Evolutionary conservation across 1,139 yeast species (phyloP), one percentile per base, ranked within the genome.

Genomic region (Taiozyma sp.): DNA sequence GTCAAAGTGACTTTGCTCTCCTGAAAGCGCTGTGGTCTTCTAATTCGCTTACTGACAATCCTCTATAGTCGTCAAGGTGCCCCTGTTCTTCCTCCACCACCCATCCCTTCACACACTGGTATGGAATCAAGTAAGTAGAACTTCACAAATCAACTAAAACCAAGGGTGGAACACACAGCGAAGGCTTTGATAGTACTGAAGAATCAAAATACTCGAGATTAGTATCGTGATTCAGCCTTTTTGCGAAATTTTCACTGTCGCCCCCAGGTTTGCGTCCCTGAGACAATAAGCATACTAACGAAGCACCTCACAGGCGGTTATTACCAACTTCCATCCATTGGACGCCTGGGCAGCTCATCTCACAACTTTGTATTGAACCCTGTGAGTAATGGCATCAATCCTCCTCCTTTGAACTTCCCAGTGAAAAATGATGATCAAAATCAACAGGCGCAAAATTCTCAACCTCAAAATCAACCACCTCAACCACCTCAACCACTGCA

Each of bases 61-160:
- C 6, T 13, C 16, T 16, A 19, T 13, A 65, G 68, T 45, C 67
- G 63, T 48, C 69, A 65, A 57, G 65, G 64, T 14, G 62, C 68
- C 13, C 70, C 68, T 12, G 66, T 66, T 23, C 53, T 65, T 14
- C 68, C 67, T n/a, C 66, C 68, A 24, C 69, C 69, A 12, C 57
- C 60, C 24, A 53, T 58, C 19, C 60, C 61, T 22, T 52, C 58
- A n/a, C 62, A 54, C 48, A 46, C 57, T 23, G 45, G 57, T 13
- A 52, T 57, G 49, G 63, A 60, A 46, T 52, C 61, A 30, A 60
- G 64, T 60, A 54, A 34, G 64, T 56, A 27, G 8, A 16, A 14
- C 24, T 9, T 19, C 23, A 22, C 41, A 22, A 38, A 30, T 12
- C 39, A 24, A 32, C 27, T 7, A 12, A 22, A 43, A 43, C 22